Percentiles rank a stretch among this genome's conserved stretches.
Conservation (phyloP, 2,329 filamentous ascomycete species). For the Pseudopithomyces maydicus region DNA sequence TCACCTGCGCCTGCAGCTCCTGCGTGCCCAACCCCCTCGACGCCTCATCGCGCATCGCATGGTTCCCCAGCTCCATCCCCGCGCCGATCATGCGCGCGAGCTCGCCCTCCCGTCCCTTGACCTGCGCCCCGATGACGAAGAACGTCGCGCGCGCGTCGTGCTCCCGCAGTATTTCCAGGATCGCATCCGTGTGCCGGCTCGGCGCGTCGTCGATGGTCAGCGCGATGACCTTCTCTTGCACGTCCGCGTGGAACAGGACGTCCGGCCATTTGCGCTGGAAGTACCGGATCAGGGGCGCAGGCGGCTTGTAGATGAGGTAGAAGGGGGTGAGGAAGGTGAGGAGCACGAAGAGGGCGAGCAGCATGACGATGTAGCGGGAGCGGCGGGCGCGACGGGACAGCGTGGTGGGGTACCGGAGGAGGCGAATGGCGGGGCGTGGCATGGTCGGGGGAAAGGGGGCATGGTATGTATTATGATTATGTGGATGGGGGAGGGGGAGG, state of each 20-base stretch:
- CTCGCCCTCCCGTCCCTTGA: slow-evolving; percentile 57
- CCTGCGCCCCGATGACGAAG: slow-evolving; percentile 85
- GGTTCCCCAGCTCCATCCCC: slow-evolving; percentile 73
- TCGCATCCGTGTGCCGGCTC: slow-evolving; percentile 71
- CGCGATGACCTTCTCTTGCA: slow-evolving; percentile 69
- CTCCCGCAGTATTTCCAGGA: slow-evolving; percentile 68
- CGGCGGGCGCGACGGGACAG: slow-evolving; percentile 43
- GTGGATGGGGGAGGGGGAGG: too few species aligned
- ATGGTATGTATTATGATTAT: background rate
- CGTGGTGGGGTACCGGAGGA: slow-evolving; percentile 43
- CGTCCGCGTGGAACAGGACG: slow-evolving; percentile 74
- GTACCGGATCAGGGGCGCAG: slow-evolving; percentile 70
- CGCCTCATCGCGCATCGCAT: slow-evolving; percentile 87
- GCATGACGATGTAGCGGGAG: slow-evolving; percentile 43
- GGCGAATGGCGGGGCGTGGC: slow-evolving; percentile 32
- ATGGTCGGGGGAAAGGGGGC: slow-evolving; percentile 15
- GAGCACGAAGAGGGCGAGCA: slow-evolving; percentile 32
- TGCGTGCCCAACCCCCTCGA: slow-evolving; percentile 64
- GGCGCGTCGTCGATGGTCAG: slow-evolving; percentile 89
- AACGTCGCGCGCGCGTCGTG: slow-evolving; percentile 79
- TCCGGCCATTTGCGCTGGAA: slow-evolving; percentile 75
- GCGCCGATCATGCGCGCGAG: slow-evolving; percentile 58
- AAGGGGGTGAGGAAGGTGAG: slow-evolving; percentile 41
- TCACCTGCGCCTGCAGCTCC: slow-evolving; percentile 67
- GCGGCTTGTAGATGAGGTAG: slow-evolving; percentile 83